Percentiles rank a stretch among this genome's conserved stretches.
phyloP scores from a whole-genome alignment of 768 basidiomycete species.

The Cystofilobasidium capitatum region DNA sequence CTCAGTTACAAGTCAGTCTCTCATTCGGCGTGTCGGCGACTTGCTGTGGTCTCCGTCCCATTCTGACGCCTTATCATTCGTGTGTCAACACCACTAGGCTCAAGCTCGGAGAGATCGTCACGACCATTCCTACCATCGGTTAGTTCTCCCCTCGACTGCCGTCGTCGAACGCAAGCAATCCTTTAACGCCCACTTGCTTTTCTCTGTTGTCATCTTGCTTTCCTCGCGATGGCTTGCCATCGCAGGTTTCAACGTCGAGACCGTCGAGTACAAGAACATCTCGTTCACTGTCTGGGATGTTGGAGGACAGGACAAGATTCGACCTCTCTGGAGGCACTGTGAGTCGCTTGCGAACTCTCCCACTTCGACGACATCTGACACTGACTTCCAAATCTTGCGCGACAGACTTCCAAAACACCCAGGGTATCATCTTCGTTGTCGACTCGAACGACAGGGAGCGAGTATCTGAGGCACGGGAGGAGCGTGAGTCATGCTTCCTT shows the following conservation, averaged over 20 bases:
- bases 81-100: constrained; percentile 52
- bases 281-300: constrained; percentile 99
- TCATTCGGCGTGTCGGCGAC: background rate
- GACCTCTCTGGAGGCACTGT: constrained; percentile 99
- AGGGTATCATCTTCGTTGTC: constrained; percentile 99
- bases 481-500: constrained; percentile 44
- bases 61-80: background rate
- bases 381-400: background rate
- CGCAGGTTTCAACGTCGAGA: constrained; percentile 98
- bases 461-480: constrained; percentile 96
- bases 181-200: background rate
- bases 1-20: constrained; percentile 23
- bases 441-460: constrained; percentile 99
- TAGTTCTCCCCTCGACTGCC: background rate
- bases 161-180: background rate
- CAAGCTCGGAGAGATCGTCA: constrained; percentile 99
- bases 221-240: background rate
- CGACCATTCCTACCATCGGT: constrained; percentile 99
- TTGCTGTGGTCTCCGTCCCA: background rate
- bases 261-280: constrained; percentile 99
- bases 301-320: constrained; percentile 99
- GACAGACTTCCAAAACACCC: constrained; percentile 99
- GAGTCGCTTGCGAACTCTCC: constrained; percentile 40
- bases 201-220: background rate
- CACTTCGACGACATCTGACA: background rate